A percentile compares a stretch with the other conserved stretches of the same genome.
Evolutionary conservation across 2,329 filamentous ascomycete genomes (phyloP).

Genomic region (Fusarium nematophilum): DNA sequence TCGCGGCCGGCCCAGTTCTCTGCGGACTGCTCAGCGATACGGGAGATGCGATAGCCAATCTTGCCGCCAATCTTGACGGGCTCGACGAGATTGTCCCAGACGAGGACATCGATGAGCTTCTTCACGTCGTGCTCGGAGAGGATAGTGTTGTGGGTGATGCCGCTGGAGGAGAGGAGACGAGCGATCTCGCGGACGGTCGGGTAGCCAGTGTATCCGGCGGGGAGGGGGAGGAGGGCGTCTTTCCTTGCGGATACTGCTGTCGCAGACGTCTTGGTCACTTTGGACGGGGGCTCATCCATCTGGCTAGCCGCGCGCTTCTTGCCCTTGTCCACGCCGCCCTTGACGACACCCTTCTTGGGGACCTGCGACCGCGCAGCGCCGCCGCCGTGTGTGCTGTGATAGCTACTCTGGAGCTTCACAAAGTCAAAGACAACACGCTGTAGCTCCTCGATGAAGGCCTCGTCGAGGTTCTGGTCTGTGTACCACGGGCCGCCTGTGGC

Average conservation of each 20-base stretch:
- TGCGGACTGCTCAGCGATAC: conserved; percentile 59
- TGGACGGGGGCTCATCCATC: conserved; percentile 48
- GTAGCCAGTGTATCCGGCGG: conserved; percentile 79
- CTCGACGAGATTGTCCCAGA: conserved; percentile 88
- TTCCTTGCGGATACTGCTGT: conserved; percentile 42
- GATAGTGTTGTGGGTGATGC: conserved; percentile 78
- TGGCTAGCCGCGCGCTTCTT: conserved; percentile 64
- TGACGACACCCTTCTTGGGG: conserved; percentile 68
- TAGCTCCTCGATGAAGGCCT: conserved; percentile 84
- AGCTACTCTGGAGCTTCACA: conserved; percentile 78
- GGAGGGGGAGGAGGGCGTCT: conserved; percentile 62
- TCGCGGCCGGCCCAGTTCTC: conserved; percentile 55
- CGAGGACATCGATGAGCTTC: conserved; percentile 87
- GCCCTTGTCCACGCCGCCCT: conserved; percentile 58
- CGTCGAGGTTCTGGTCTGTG: conserved; percentile 89
- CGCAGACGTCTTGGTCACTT: conserved; percentile 42
- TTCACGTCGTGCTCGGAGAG: conserved; percentile 81
- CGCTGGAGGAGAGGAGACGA: conserved; percentile 73
- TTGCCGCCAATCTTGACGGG: conserved; percentile 62
- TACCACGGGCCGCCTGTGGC: conserved; percentile 96
- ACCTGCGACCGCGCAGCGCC: conserved; percentile 52
- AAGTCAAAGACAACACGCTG: conserved; percentile 79
- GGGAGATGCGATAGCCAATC: conserved; percentile 65
- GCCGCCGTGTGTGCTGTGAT: conserved; percentile 58
- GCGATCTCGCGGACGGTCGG: conserved; percentile 85